Evolutionary conservation across 208 protist species (phyloP), one percentile per base, ranked within the genome.

Genomic region (Herpetomonas tarakana): DNA sequence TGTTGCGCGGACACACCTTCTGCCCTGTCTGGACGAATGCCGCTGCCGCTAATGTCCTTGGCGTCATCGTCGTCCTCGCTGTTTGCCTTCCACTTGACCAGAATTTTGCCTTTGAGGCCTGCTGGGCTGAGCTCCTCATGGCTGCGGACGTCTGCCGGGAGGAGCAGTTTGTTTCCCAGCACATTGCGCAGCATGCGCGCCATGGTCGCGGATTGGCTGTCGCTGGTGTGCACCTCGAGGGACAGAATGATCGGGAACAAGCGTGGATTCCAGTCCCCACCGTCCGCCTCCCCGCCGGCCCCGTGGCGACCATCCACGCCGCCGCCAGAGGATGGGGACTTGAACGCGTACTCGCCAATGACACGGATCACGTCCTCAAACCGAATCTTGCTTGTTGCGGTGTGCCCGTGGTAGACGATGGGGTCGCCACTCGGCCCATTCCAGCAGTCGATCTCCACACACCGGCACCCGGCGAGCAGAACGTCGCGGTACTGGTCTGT

Each of bases 331-430:
- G 9, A 7, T 24, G 44, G 44, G 16, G 38, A 53, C 26, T 27
- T 35, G 39, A 91, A 91, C 27, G 78, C 77, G 52, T 80, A 57
- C 14, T 79, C 26, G 53, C 86, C 58, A 29, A 91, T 86, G 6
- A 52, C 51, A 31, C 84, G n/a, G 4, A 91, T 67, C 18, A 71
- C 68, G 38, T 80, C 68, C 26, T 66, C 65, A 59, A 91, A 86
- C n/a, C 45, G 21, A 63, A 91, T 88, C 44, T 83, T 85, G 27
- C 72, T 74, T 14, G 81, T 88, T 1, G 53, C 21, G 0, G 83
- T 91, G 65, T 84, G 71, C 16, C 81, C 81, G 56, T 91, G 83
- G 51, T 86, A 86, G 1, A 91, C 62, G 12, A 91, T 75, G 18
- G 83, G 83, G 21, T 86, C 71, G n/a, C 68, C 65, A 14, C 82